phyloP scores from a whole-genome alignment of 1,139 yeast genomes.

The Sugiyamaella japonica region DNA sequence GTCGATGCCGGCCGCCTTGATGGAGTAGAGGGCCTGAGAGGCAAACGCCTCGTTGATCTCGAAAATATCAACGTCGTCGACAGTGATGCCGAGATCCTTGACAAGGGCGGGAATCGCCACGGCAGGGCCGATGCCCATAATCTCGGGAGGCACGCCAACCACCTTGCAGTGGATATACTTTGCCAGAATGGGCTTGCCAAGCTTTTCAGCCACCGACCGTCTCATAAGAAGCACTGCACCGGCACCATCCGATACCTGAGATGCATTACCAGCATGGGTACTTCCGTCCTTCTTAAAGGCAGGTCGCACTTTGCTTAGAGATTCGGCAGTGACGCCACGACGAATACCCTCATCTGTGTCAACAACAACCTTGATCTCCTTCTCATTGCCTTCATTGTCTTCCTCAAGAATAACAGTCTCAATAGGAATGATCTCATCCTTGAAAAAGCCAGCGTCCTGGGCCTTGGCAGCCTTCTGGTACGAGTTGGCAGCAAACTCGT shows the following conservation, averaged over 20 bases:
- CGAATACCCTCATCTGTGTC: slow-evolving; percentile 91
- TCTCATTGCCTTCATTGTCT: slow-evolving; percentile 41
- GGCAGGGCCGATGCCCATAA: slow-evolving; percentile 98
- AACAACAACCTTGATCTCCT: slow-evolving; percentile 49
- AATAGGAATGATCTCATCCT: slow-evolving; percentile 84
- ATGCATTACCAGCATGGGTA: slow-evolving; percentile 94
- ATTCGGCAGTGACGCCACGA: slow-evolving; percentile 75
- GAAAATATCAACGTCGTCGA: slow-evolving; percentile 67
- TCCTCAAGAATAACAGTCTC: slow-evolving; percentile 43
- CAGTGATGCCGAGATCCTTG: slow-evolving; percentile 59
- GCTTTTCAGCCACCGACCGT: slow-evolving; percentile 79
- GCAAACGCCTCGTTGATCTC: slow-evolving; percentile 98
- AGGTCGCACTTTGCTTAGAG: slow-evolving; percentile 73
- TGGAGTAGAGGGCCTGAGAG: slow-evolving; percentile 83
- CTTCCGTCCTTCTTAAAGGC: slow-evolving; percentile 84
- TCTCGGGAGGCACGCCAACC: slow-evolving; percentile 94
- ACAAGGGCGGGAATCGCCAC: slow-evolving; percentile 85
- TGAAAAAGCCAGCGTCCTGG: slow-evolving; percentile 65
- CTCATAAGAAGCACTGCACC: slow-evolving; percentile 85
- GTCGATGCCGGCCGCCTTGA: slow-evolving; percentile 66
- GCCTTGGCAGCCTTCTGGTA: slow-evolving; percentile 74
- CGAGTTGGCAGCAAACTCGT: slow-evolving; percentile 45
- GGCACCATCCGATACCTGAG: slow-evolving; percentile 95
- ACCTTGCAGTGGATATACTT: slow-evolving; percentile 74
- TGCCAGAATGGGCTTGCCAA: slow-evolving; percentile 66